Conservation (phyloP, 495 filamentous ascomycete species). For the Cenococcum geophilum region DNA sequence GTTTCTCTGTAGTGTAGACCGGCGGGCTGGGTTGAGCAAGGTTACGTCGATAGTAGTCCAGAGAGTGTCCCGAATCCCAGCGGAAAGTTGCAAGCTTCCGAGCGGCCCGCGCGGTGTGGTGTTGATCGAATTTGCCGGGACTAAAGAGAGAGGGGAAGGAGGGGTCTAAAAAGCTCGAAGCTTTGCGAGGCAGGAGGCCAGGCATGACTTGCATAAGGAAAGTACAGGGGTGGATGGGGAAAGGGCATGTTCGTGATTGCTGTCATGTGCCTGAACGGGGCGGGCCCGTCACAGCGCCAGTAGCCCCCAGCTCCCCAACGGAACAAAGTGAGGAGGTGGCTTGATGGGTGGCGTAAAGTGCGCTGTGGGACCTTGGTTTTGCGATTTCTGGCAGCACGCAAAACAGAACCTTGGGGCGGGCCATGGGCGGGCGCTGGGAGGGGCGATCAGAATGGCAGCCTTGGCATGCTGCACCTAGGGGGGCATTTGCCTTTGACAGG, state of each 20-base stretch:
- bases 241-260: constrained; percentile 7
- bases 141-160: too few relatives aligned
- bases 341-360: constrained; percentile 16
- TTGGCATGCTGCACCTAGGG: not conserved
- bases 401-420: constrained; percentile 4
- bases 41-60: not conserved
- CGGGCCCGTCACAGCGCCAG: too few relatives aligned
- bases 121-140: not conserved
- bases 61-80: not conserved
- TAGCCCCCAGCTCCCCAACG: constrained; percentile 7
- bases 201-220: constrained; percentile 23
- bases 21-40: not conserved
- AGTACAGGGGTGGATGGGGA: constrained; percentile 15
- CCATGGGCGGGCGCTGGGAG: too few relatives aligned
- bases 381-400: not conserved
- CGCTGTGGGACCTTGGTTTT: not conserved
- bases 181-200: not conserved
- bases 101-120: not conserved
- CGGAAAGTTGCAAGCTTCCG: not conserved
- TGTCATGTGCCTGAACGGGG: not conserved
- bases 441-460: constrained; percentile 12
- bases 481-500: not conserved
- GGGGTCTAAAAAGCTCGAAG: not conserved
- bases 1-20: not conserved
- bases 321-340: constrained; percentile 19